These are phyloP conservation scores for Malassezia slooffiae DNA, from an alignment of 1,284 basidiomycete genomes.

Conservation along the genomic window DNA sequence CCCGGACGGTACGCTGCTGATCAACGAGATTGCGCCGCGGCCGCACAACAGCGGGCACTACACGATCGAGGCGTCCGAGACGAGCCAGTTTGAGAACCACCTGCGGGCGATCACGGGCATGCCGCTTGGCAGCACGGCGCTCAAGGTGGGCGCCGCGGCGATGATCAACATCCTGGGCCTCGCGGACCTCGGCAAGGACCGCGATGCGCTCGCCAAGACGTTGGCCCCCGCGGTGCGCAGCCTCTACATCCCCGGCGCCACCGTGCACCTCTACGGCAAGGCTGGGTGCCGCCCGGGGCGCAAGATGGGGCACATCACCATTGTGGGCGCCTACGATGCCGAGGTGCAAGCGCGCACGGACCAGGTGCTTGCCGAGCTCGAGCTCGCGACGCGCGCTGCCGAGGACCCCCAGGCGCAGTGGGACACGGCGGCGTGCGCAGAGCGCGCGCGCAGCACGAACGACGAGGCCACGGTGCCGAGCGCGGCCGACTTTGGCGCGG, in stretches of 20 bases:
- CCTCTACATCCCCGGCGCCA: conserved; percentile 60
- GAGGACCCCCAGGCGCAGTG: conserved; percentile 51
- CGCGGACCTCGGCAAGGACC: conserved; percentile 35
- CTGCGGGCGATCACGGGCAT: conserved; percentile 86
- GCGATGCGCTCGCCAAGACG: conserved; percentile 38
- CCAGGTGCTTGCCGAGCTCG: conserved; percentile 31
- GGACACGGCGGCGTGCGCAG: conserved; percentile 46
- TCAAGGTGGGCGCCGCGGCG: conserved; percentile 74
- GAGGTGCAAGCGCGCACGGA: conserved; percentile 55
- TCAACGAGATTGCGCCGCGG: conserved; percentile 98
- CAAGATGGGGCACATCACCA: conserved; percentile 96
- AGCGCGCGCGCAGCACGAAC: conserved; percentile 47
- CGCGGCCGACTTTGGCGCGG: conserved; percentile 48
- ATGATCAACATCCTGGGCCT: conserved; percentile 83
- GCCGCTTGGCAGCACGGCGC: conserved; percentile 74
- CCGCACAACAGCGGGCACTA: conserved; percentile 99
- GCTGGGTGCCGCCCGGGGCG: conserved; percentile 73
- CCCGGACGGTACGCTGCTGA: conserved; percentile 67
- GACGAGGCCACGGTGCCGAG: conserved; percentile 46
- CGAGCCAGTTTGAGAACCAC: conserved; percentile 96
- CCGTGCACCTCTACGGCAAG: conserved; percentile 88
- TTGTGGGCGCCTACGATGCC: conserved; percentile 73
- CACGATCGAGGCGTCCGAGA: conserved; percentile 94
- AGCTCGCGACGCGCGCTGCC: conserved; percentile 30
- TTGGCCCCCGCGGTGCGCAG: conserved; percentile 36